Conservation (phyloP, 768 basidiomycete genomes). For the Kwoniella bestiolae region DNA sequence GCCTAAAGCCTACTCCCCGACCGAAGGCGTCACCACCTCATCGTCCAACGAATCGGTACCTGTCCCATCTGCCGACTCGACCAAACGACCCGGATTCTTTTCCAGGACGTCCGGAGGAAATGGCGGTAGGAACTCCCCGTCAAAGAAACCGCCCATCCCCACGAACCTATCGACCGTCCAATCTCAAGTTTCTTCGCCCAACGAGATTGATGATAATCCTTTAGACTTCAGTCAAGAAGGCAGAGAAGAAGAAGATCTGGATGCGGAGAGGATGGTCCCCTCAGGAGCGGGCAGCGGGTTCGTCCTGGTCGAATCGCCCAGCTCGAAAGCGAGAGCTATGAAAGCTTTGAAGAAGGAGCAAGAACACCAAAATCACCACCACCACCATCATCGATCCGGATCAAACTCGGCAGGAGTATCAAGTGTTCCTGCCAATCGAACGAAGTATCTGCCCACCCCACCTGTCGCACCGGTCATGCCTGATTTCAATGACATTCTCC, state of each 20-base stretch:
- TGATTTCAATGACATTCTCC: slow-evolving; percentile 44
- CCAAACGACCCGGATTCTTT: slow-evolving; percentile 17
- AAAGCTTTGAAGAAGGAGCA: slow-evolving; percentile 26
- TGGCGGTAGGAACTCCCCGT: slow-evolving; percentile 17
- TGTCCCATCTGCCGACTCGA: slow-evolving; percentile 1
- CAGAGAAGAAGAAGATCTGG: slow-evolving; percentile 2
- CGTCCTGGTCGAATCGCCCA: slow-evolving; percentile 38
- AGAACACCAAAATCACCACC: slow-evolving; percentile 11
- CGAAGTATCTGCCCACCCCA: slow-evolving; percentile 46
- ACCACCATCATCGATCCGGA: background rate
- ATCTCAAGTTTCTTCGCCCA: background rate
- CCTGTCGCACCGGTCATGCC: slow-evolving; percentile 56
- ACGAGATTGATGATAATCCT: slow-evolving; percentile 6
- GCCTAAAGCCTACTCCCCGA: background rate
- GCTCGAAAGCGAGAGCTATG: slow-evolving; percentile 29
- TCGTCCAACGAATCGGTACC: slow-evolving; percentile 3
- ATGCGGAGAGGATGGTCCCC: slow-evolving; percentile 6
- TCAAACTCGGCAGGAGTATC: slow-evolving; percentile 8
- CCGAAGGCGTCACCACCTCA: background rate
- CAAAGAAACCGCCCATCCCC: slow-evolving; percentile 1
- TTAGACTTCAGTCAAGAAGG: slow-evolving; percentile 1
- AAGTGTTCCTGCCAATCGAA: slow-evolving; percentile 28
- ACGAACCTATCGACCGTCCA: slow-evolving; percentile 1
- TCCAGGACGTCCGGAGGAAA: background rate
- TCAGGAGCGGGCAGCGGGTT: slow-evolving; percentile 21